Percentiles rank a stretch among this genome's conserved stretches.
phyloP scores from a whole-genome alignment of 2,329 filamentous ascomycete genomes.

The Calonectria fujianensis region DNA sequence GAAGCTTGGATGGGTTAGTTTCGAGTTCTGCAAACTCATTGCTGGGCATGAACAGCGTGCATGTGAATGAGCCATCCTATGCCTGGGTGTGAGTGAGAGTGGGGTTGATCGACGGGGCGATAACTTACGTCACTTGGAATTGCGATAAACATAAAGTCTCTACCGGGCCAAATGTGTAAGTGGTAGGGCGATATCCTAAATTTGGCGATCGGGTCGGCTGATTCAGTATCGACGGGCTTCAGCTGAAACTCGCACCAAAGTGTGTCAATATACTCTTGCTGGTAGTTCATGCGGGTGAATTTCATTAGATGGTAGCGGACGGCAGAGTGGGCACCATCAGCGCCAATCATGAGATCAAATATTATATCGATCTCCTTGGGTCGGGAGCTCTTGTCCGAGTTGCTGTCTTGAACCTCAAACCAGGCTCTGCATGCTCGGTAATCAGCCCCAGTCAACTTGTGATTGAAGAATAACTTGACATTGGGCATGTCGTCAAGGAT shows the following conservation, averaged over 20 bases:
- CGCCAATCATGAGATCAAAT: constrained; percentile 96
- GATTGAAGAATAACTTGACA: constrained; percentile 93
- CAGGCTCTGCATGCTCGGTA: constrained; percentile 87
- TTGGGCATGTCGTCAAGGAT: constrained; percentile 89
- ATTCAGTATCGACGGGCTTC: constrained; percentile 66
- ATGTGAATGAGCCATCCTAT: constrained; percentile 92
- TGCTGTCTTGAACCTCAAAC: constrained; percentile 79
- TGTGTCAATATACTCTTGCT: constrained; percentile 96
- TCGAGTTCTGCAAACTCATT: constrained; percentile 82
- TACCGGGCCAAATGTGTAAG: constrained; percentile 97
- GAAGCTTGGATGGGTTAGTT: constrained; percentile 74
- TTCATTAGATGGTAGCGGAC: constrained; percentile 98
- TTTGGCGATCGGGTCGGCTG: constrained; percentile 60
- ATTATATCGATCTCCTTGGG: constrained; percentile 84
- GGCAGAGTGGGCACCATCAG: constrained; percentile 95
- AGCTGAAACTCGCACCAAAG: constrained; percentile 98
- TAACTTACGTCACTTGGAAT: constrained; percentile 81
- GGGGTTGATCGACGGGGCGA: constrained; percentile 37
- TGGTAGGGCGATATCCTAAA: constrained; percentile 94
- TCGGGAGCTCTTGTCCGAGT: constrained; percentile 63
- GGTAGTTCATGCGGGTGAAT: constrained; percentile 90
- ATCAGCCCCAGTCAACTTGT: constrained; percentile 94
- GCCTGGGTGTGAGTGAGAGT: constrained; percentile 43
- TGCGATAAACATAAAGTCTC: constrained; percentile 98
- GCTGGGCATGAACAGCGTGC: constrained; percentile 91